Evolutionary conservation across 176 grass and related monocot species (phyloP).

Genomic region (Pontederia crassipes): DNA sequence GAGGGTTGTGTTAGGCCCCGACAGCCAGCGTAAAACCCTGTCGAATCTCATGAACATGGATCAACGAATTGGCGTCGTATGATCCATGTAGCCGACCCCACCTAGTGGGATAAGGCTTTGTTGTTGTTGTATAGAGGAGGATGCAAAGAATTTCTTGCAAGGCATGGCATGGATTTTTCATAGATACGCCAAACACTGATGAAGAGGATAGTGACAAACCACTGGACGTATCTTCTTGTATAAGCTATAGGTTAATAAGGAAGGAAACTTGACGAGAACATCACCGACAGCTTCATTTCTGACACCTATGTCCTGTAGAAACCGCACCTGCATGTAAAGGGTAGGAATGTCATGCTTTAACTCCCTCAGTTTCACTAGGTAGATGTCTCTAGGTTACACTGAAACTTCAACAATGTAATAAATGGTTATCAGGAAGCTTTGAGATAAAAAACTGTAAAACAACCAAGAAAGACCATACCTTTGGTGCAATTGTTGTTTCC

Average conservation of each 20-base stretch:
- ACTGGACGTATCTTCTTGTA: slow-evolving; percentile 94
- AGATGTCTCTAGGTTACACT: not conserved
- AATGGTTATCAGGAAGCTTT: not conserved
- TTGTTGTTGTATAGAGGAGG: no score
- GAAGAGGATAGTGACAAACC: slow-evolving; percentile 39
- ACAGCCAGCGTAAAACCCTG: no score
- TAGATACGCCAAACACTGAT: not conserved
- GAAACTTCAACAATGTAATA: no score
- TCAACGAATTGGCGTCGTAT: no score
- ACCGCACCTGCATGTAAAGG: slow-evolving; percentile 46
- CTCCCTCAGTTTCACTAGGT: not conserved
- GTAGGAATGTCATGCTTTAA: not conserved
- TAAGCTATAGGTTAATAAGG: slow-evolving; percentile 66
- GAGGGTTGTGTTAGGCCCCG: no score
- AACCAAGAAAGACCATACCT: slow-evolving; percentile 29
- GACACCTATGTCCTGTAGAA: slow-evolving; percentile 82
- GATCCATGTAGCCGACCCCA: no score
- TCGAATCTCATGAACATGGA: no score
- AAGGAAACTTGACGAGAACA: slow-evolving; percentile 77
- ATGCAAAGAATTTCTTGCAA: no score
- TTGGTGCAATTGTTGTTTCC: slow-evolving; percentile 78
- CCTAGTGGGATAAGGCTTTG: no score
- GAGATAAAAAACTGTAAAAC: not conserved
- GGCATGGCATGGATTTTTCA: no score
- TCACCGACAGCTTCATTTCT: slow-evolving; percentile 63